These are phyloP conservation scores for Angophora floribunda DNA, from an alignment of 345 rosid genomes.

Conservation along the genomic window DNA sequence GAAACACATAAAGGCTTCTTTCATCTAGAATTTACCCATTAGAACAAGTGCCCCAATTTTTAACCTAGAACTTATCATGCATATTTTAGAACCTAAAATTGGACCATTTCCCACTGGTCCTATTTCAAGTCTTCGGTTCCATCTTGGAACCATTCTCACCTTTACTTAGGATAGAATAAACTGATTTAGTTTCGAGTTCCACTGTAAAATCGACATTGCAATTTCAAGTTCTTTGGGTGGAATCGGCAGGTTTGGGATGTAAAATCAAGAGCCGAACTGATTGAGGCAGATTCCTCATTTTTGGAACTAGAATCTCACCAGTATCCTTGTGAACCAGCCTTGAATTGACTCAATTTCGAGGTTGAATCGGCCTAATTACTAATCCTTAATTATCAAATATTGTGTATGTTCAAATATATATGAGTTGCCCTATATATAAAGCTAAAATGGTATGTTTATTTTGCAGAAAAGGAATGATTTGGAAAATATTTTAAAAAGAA, in stretches of 20 bases:
- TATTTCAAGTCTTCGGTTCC: no score
- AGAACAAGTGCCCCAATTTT: no score
- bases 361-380: accelerated
- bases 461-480: accelerated
- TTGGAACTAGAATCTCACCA: accelerated
- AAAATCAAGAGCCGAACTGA: not conserved
- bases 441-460: not conserved
- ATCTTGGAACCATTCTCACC: no score
- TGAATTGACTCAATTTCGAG: accelerated
- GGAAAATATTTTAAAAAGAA: not conserved
- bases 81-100: no score
- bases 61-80: no score
- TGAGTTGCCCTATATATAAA: not conserved
- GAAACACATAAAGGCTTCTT: no score
- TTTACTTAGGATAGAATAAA: not conserved
- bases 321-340: not conserved
- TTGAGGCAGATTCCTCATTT: not conserved
- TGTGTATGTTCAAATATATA: not conserved
- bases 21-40: no score
- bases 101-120: no score
- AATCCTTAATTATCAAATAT: not conserved
- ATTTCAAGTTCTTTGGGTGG: not conserved
- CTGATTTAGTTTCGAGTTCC: not conserved
- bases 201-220: not conserved
- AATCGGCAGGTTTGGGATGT: not conserved